Conservation (phyloP, 768 basidiomycete genomes). For the Rubroboletus satanas region DNA sequence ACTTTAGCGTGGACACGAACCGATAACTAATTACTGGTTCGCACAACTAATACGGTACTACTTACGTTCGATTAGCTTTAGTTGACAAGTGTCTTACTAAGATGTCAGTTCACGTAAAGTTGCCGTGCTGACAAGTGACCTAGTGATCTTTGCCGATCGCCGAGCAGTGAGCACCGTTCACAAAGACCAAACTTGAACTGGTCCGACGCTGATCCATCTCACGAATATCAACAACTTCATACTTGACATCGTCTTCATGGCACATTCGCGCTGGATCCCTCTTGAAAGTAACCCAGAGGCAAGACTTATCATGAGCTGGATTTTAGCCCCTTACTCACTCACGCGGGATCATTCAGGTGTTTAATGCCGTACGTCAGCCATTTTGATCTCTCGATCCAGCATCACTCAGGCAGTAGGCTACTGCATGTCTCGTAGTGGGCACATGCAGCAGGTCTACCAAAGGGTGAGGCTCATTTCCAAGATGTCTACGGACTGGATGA, state of each 20-base stretch:
- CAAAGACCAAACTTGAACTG: not conserved
- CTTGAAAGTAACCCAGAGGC: slow-evolving; percentile 73
- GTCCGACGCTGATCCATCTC: not conserved
- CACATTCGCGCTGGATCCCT: slow-evolving; percentile 61
- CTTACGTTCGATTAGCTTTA: not conserved
- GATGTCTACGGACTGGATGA: slow-evolving; percentile 74
- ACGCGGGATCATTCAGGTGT: slow-evolving; percentile 20
- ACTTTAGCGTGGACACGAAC: too few species aligned
- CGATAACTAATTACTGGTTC: too few species aligned
- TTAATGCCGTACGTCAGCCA: slow-evolving; percentile 26
- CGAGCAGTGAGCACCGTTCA: not conserved
- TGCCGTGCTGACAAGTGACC: not conserved
- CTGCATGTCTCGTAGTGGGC: slow-evolving; percentile 53
- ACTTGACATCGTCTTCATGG: slow-evolving; percentile 13
- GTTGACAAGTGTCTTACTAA: too few species aligned
- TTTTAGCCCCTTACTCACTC: slow-evolving; percentile 7
- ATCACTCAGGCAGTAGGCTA: not conserved
- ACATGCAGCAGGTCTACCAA: slow-evolving; percentile 57
- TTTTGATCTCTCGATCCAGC: not conserved
- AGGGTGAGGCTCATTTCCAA: slow-evolving; percentile 48
- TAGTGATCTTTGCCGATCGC: too few species aligned
- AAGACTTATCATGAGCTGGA: not conserved
- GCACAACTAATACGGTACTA: not conserved
- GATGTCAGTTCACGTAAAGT: too few species aligned
- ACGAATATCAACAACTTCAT: not conserved